Evolutionary conservation across 805 yeast species (phyloP).

Genomic region (Ogataea methylovora): DNA sequence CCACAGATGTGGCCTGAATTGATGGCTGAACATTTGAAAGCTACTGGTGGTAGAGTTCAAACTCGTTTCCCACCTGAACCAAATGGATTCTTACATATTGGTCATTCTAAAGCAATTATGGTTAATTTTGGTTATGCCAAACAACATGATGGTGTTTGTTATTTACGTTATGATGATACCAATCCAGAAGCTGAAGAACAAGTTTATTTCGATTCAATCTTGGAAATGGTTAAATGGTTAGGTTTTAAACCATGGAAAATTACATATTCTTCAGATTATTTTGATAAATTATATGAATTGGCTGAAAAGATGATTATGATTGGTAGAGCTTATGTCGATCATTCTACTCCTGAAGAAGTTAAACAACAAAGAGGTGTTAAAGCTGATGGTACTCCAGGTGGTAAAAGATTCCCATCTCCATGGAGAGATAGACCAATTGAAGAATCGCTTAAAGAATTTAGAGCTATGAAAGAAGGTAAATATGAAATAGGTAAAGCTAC

Average conservation of each 20-base stretch:
- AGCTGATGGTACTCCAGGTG: constrained; percentile 90
- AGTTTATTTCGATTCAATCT: constrained; percentile 75
- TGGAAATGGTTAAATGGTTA: constrained; percentile 83
- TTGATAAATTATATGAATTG: constrained; percentile 77
- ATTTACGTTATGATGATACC: constrained; percentile 92
- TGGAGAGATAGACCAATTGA: constrained; percentile 68
- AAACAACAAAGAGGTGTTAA: constrained; percentile 84
- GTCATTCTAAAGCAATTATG: constrained; percentile 96
- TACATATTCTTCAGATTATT: constrained; percentile 94
- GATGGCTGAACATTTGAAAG: constrained; percentile 70
- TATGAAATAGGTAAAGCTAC: constrained; percentile 90
- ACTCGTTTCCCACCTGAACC: constrained; percentile 99
- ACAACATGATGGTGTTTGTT: constrained; percentile 78
- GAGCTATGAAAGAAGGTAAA: constrained; percentile 86
- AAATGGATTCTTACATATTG: constrained; percentile 94
- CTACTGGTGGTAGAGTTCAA: constrained; percentile 74
- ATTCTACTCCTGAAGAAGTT: constrained; percentile 87
- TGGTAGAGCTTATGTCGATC: constrained; percentile 86
- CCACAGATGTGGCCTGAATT: constrained; percentile 85
- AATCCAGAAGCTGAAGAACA: constrained; percentile 99
- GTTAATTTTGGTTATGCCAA: constrained; percentile 97
- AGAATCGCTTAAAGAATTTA: constrained; percentile 70
- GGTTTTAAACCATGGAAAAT: constrained; percentile 92
- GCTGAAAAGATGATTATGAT: constrained; percentile 73
- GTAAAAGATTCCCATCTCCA: constrained; percentile 77